Evolutionary conservation across 441 rosid genomes (phyloP).

Genomic region (Melastoma candidum): DNA sequence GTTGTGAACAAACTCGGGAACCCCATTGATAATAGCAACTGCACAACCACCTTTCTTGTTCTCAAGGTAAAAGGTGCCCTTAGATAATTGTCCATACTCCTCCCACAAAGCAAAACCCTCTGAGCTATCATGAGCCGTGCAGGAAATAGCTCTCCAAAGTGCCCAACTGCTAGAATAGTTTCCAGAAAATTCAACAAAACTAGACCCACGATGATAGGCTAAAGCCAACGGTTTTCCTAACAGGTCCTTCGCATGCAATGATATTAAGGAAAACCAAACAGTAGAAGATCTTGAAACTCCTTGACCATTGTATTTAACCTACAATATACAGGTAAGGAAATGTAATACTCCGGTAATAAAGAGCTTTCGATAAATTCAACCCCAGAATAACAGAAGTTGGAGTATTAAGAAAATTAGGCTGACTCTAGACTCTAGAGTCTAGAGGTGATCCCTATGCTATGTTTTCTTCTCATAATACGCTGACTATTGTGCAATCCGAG

Average conservation of each 20-base stretch:
- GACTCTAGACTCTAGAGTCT: no score
- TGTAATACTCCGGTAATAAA: slow-evolving; percentile 5
- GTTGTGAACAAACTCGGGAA: slow-evolving; percentile 80
- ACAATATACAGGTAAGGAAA: slow-evolving; percentile 18
- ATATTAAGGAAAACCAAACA: slow-evolving; percentile 81
- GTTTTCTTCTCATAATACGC: no score
- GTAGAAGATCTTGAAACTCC: slow-evolving; percentile 62
- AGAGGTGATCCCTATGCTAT: no score
- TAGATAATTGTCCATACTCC: slow-evolving; percentile 47
- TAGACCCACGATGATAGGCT: slow-evolving; percentile 56
- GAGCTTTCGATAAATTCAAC: slow-evolving; percentile 28
- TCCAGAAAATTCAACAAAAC: slow-evolving; percentile 65
- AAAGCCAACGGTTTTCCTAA: slow-evolving; percentile 68
- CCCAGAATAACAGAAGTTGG: no score
- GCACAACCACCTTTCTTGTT: slow-evolving; percentile 79
- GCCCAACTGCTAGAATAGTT: slow-evolving; percentile 41
- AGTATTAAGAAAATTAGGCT: no score
- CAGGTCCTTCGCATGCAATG: slow-evolving; percentile 63
- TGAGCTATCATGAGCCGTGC: slow-evolving; percentile 39
- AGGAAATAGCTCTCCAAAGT: slow-evolving; percentile 56
- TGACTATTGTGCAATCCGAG: no score
- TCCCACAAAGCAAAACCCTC: slow-evolving; percentile 58
- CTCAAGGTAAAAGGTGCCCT: slow-evolving; percentile 61
- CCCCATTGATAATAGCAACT: slow-evolving; percentile 67
- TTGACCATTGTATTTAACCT: slow-evolving; percentile 73